phyloP scores from a whole-genome alignment of 805 yeast species.

The Maudiozyma serrabonitensis region DNA sequence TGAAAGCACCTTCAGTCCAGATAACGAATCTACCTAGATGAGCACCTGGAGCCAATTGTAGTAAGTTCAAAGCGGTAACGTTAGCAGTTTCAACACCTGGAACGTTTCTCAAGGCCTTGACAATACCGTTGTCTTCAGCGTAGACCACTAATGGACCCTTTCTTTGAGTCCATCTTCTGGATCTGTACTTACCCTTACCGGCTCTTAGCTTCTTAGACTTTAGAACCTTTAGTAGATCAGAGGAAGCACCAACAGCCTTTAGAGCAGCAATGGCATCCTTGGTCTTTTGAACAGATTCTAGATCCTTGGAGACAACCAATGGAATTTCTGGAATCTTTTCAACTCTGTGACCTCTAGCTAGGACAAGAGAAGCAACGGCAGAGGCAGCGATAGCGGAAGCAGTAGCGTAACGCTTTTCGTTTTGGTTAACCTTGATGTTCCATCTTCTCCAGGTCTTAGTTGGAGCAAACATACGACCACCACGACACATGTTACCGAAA shows the following conservation, averaged over 20 bases:
- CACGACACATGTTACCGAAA: constrained; percentile 99
- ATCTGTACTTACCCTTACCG: constrained; percentile 99
- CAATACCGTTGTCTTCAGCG: constrained; percentile 95
- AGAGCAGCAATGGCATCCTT: constrained; percentile 97
- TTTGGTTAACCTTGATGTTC: constrained; percentile 99
- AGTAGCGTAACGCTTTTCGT: constrained; percentile 99
- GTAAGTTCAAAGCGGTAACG: constrained; percentile 85
- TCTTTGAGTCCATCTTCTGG: constrained; percentile 99
- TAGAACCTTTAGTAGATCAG: constrained; percentile 95
- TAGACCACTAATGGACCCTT: constrained; percentile 99
- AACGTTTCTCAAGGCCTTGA: constrained; percentile 97
- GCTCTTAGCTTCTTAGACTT: constrained; percentile 98
- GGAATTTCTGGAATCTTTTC: constrained; percentile 98
- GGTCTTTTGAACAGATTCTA: constrained; percentile 91
- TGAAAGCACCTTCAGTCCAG: constrained; percentile 99
- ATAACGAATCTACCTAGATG: constrained; percentile 99
- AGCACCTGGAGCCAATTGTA: constrained; percentile 99
- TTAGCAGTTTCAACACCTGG: constrained; percentile 98
- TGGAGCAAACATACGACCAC: constrained; percentile 99
- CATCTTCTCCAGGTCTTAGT: constrained; percentile 99
- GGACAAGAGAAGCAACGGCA: constrained; percentile 93
- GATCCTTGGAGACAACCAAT: constrained; percentile 87
- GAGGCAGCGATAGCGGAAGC: constrained; percentile 99
- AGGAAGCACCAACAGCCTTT: constrained; percentile 98
- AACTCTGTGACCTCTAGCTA: constrained; percentile 99